phyloP scores from a whole-genome alignment of 192 early-diverging fungal species.

The Coemansia reversa region DNA sequence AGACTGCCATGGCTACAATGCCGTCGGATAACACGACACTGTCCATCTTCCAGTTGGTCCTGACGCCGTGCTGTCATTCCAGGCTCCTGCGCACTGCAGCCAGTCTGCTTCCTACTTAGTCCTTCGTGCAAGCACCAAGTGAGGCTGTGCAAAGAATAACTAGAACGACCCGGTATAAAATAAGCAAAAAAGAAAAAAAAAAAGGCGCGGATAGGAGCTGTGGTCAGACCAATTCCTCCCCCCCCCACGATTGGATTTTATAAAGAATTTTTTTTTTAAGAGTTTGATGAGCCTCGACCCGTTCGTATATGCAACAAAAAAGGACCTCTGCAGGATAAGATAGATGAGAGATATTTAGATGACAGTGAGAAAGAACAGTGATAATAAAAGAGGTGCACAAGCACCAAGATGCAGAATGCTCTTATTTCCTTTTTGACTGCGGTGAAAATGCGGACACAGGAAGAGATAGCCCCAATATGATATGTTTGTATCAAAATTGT shows the following conservation, averaged over 20 bases:
- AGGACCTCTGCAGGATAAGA: not conserved
- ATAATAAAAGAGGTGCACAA: not conserved
- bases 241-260: not conserved
- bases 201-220: not conserved
- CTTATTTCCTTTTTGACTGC: not conserved
- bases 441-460: not conserved
- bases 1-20: constrained; percentile 37
- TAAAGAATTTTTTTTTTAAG: not conserved
- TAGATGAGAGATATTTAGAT: not conserved
- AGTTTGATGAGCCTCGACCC: not conserved
- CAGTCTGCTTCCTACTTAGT: constrained; percentile 7
- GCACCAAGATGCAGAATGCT: constrained; percentile 3
- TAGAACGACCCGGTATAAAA: constrained; percentile 2
- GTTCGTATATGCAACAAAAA: not conserved
- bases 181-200: constrained; percentile 1
- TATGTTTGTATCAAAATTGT: not conserved
- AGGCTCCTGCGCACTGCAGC: not conserved
- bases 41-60: constrained; percentile 21
- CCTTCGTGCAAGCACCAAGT: not conserved
- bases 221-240: not conserved
- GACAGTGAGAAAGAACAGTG: not conserved
- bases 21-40: constrained; percentile 21
- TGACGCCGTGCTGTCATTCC: constrained; percentile 27
- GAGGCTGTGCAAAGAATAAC: not conserved
- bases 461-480: not conserved